Base-by-base conservation (phyloP, 1,284 basidiomycete genomes). In the Sanghuangporus baumii region DNA sequence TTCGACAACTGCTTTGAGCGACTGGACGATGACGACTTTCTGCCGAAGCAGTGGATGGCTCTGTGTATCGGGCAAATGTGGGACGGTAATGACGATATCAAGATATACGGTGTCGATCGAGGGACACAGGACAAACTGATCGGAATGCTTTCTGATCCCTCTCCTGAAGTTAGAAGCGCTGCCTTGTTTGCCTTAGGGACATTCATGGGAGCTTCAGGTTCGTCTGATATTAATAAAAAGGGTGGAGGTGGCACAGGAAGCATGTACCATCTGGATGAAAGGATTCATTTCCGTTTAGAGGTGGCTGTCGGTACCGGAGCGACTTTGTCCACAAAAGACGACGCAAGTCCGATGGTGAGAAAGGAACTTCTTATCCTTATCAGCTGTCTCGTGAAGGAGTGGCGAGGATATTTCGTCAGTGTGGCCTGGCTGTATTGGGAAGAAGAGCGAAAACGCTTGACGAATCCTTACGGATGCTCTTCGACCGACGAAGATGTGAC, bases 361-460 rank as follows among this genome's bases (percentile, higher is more conserved):
- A 98, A 98, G 75, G 97, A 99, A 74, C 79, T 98, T 11, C 81
- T 98, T 41, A 86, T 98, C 41, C 82, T 98, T 47, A 88, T 98
- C 58, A 96, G 93, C 68, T 94, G 94, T 68, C 79, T 99, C 23
- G 95, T 96, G 14, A 91, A 94, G 72, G 95, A 98, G 74, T 98
- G 96, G 92, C 81, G 94, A 64, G 96, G 96, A 9, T 94, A 94
- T 78, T 95, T 98, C 69, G 92, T 96, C 55, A 87, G 96, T 38
- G 96, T 96, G 61, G 95, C 96, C 0, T 98, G 96, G 94, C 77
- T 94, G 31, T 95, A 96, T 76, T 94, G 93, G 87, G 91, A 96
- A 72, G 91, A 94, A 72, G 87, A 91, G 67, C 77, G 86, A 66
- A 79, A 83, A 69, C 83, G 85, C 81, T 76, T 79, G 62, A 67